phyloP scores from a whole-genome alignment of 257 asterid species.

The Rubia yunnanensis region DNA sequence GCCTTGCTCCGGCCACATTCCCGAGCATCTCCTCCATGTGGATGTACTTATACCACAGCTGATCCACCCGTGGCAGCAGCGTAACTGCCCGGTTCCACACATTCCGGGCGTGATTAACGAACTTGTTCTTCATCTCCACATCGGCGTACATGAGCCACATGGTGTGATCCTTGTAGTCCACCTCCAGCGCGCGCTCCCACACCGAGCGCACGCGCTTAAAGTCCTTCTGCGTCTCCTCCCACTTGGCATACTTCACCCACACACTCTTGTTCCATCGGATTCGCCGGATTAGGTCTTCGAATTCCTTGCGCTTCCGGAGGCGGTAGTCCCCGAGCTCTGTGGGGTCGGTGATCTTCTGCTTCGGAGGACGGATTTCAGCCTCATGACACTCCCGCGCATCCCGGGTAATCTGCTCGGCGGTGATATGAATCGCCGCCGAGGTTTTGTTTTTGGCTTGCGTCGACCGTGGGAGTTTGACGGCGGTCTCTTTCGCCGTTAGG shows the following conservation, averaged over 20 bases:
- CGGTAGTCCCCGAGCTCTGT: slow-evolving; percentile 74
- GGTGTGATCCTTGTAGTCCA: slow-evolving; percentile 72
- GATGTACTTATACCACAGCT: no score
- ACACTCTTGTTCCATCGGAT: slow-evolving; percentile 84
- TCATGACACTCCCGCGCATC: slow-evolving; percentile 85
- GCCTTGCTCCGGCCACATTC: no score
- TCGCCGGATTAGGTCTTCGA: slow-evolving; percentile 62
- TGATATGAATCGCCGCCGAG: slow-evolving; percentile 69
- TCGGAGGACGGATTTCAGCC: slow-evolving; percentile 83
- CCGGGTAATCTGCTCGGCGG: slow-evolving; percentile 83
- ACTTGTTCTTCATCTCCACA: slow-evolving; percentile 81
- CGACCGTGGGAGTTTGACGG: slow-evolving; percentile 73
- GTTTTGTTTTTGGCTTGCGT: slow-evolving; percentile 84
- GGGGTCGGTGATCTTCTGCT: slow-evolving; percentile 76
- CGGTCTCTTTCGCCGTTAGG: no score
- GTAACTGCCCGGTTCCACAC: slow-evolving; percentile 75
- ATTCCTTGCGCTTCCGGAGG: slow-evolving; percentile 72
- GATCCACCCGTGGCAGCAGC: slow-evolving; percentile 75
- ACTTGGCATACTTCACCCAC: slow-evolving; percentile 88
- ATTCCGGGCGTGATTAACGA: slow-evolving; percentile 62
- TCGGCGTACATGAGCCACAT: slow-evolving; percentile 94
- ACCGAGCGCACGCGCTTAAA: slow-evolving; percentile 71
- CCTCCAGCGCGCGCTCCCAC: slow-evolving; percentile 94
- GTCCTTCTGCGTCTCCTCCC: slow-evolving; percentile 93
- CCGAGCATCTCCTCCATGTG: no score